Conservation (phyloP, 1,284 basidiomycete genomes). For the Rhizoctonia solani region DNA sequence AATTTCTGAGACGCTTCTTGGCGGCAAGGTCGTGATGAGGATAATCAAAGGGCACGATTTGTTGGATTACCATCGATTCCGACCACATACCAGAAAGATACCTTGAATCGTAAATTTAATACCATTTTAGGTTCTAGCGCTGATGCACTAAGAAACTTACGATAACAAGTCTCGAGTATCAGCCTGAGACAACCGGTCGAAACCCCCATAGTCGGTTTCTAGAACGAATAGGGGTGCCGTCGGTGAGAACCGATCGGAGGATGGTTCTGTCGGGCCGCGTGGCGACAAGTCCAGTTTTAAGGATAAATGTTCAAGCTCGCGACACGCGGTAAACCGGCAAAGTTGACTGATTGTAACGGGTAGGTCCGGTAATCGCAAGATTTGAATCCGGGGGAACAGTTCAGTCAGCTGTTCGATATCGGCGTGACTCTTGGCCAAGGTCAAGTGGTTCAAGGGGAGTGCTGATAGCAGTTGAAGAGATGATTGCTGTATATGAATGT, state of each 20-base stretch:
- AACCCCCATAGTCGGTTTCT: neutral
- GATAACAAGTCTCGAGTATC: neutral
- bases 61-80: neutral
- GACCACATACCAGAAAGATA: neutral
- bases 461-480: neutral
- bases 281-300: neutral
- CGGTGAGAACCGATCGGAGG: neutral
- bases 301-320: neutral
- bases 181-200: neutral
- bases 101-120: neutral
- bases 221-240: neutral
- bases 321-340: neutral
- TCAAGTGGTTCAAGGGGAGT: neutral
- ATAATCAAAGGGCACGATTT: neutral
- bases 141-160: too few species aligned
- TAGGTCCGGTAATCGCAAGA: neutral
- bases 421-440: neutral
- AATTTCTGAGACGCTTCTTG: neutral
- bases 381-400: neutral
- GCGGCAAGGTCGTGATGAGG: neutral
- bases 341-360: neutral
- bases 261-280: too few species aligned
- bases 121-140: too few species aligned
- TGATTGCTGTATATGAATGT: neutral
- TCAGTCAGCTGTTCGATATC: neutral